These are phyloP conservation scores for Pinus taeda DNA, from an alignment of 75 land plant species.

Conservation along the genomic window DNA sequence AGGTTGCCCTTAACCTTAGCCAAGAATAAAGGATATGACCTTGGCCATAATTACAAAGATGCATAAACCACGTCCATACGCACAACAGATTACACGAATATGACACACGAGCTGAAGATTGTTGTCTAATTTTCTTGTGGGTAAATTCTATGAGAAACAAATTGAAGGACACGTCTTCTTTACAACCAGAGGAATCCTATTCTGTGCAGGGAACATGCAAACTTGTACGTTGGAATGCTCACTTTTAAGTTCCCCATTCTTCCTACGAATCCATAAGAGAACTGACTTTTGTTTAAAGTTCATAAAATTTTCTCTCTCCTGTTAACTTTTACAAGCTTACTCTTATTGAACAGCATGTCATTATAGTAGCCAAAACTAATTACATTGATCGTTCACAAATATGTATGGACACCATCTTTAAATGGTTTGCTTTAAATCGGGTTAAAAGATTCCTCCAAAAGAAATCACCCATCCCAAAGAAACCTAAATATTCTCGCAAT, in stretches of 20 bases:
- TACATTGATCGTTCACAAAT: background rate
- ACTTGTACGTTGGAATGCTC: background rate
- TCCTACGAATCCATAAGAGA: background rate
- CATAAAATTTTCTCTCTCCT: too few species aligned
- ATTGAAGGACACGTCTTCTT: background rate
- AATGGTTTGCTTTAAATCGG: background rate
- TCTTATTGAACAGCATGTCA: too few species aligned
- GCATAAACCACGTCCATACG: too few species aligned
- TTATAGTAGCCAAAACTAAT: background rate
- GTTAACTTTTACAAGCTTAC: too few species aligned
- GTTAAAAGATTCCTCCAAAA: background rate
- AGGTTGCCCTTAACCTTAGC: too few species aligned
- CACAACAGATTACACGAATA: background rate
- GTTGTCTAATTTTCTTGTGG: background rate
- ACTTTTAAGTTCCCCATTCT: background rate
- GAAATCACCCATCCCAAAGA: background rate
- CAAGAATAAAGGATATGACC: too few species aligned
- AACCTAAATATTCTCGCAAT: background rate
- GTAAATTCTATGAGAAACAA: background rate
- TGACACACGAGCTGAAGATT: background rate
- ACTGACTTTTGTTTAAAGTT: background rate
- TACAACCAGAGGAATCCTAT: background rate
- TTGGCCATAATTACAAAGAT: too few species aligned
- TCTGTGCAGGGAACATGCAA: background rate
- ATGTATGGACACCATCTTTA: background rate